Conservation (phyloP, 352 stramenopile species). For the Globisporangium nagaii region DNA sequence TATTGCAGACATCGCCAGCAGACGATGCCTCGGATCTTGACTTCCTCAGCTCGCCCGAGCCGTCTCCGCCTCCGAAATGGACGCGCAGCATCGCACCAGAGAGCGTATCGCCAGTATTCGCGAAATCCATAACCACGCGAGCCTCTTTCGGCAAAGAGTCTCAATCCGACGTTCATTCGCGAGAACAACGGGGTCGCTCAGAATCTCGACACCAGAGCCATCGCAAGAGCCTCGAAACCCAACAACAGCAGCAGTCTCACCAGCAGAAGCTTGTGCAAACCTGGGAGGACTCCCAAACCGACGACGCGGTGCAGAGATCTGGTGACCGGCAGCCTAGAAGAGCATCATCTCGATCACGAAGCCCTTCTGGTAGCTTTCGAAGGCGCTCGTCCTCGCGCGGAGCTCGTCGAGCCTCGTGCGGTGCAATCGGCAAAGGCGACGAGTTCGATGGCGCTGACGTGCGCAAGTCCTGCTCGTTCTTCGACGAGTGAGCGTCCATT, state of each 20-base stretch:
- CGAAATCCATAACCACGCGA: background rate
- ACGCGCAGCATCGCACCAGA: background rate
- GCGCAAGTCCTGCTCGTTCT: slow-evolving; percentile 41
- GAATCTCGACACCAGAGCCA: background rate
- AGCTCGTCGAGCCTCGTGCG: slow-evolving; percentile 14
- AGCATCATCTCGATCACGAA: background rate
- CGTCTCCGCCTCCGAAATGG: slow-evolving; percentile 2
- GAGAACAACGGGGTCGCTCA: background rate
- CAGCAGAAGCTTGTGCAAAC: slow-evolving; percentile 6
- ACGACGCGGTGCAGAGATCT: background rate
- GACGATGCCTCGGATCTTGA: background rate
- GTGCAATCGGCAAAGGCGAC: slow-evolving; percentile 6
- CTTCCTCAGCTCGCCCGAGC: slow-evolving; percentile 4
- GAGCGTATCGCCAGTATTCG: slow-evolving; percentile 19
- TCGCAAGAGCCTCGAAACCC: background rate
- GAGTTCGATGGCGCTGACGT: slow-evolving; percentile 14
- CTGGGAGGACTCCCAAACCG: background rate
- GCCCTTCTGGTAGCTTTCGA: background rate
- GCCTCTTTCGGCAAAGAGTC: background rate
- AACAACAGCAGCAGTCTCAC: background rate
- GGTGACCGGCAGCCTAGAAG: background rate
- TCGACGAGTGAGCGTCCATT: slow-evolving; percentile 47
- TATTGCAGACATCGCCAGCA: background rate
- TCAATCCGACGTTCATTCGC: background rate
- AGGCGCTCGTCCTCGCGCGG: background rate